Base-by-base conservation (phyloP, 768 basidiomycete species). In the Suillus occidentalis region DNA sequence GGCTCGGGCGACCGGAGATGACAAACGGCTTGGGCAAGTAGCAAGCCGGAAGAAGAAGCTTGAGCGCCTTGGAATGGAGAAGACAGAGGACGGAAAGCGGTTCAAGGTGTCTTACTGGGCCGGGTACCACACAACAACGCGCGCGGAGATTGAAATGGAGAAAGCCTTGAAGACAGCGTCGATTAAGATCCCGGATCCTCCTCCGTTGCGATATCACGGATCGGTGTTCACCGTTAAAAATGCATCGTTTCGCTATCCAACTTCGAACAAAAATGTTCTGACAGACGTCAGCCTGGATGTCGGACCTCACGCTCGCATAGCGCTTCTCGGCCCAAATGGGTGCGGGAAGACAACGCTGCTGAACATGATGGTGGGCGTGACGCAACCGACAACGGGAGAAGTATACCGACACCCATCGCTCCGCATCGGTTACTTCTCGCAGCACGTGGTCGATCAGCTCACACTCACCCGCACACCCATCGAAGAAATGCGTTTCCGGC, bases 41-140 rank as follows among this genome's bases (percentile, higher is more conserved):
- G 83, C 84, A 10, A 84, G 83, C 22, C 76, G 89, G 10, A 84
- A 85, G 71, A 88, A 87, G 76, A 88, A 87, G 76, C 76, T 83
- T 8, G 80, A 82, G 39, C 50, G 56, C n/a, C 43, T 63, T 45
- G 63, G 62, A 22, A 62, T 68, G 57, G 64, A 63, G 28, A 66
- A 58, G 28, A 64, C 61, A 3, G 68, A 66, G 36, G 76, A 76
- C 61, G 85, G 85, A 7, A 77, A 77, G 20, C 75, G 83, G 12
- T 88, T 87, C 76, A 87, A 87, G 72, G 76, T 87, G 36, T 86
- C 86, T 12, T 87, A 88, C 72, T 63, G 81, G 16, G 73, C 66
- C 4, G 84, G 84, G 1, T 85, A 76, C 61, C 78, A 81, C 66
- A 28, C 72, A 3, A 70, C 61, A 67, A 67, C 34, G 43, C 66